Base-by-base conservation (phyloP, 192 early-diverging fungal genomes). In the Mortierella hygrophila region DNA sequence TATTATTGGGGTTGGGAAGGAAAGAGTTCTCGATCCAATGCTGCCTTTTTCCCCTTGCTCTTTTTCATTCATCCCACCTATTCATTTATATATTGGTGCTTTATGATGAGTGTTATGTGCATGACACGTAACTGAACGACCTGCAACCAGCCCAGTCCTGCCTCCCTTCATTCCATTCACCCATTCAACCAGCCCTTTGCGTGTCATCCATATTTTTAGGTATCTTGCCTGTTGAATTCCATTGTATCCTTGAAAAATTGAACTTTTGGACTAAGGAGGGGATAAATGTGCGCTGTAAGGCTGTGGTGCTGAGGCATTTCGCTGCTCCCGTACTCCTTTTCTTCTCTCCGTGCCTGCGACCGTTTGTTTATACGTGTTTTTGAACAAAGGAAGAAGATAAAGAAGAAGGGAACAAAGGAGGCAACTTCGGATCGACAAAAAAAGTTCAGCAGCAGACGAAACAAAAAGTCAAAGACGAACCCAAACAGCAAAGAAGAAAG, bases 361-460 rank as follows among this genome's bases (percentile, higher is more conserved):
- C 60, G 10, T 65, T 65, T 65, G 26, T 65, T 65, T 65, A 32
- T 29, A 65, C 11, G 11, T 32, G 10, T 65, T 65, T 65, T 4
- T 57, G 55, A 23, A 57, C 7, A 3, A 26, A 23, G n/a, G n/a
- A 57, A 57, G 7, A 65, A 65, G 35, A 35, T 35, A 35, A 29
- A 1, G 47, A 49, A 49, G 1, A 57, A 57, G n/a, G 55, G 11
- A 55, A 57, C 20, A 57, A 57, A 26, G 55, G 47, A 18, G 16
- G 16, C 49, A 52, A 60, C 23, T 26, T 65, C 60, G 60, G 60
- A 65, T 65, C 60, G 60, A 65, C 60, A 65, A 65, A 65, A 65
- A 65, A 65, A 65, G 60, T 65, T 13, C 60, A 55, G 1, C 11
- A 65, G 35, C 26, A 13, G 60, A 65, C 60, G 8, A 26, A 26